Base-by-base conservation (phyloP, 768 basidiomycete species). In the Tricholoma furcatifolium region DNA sequence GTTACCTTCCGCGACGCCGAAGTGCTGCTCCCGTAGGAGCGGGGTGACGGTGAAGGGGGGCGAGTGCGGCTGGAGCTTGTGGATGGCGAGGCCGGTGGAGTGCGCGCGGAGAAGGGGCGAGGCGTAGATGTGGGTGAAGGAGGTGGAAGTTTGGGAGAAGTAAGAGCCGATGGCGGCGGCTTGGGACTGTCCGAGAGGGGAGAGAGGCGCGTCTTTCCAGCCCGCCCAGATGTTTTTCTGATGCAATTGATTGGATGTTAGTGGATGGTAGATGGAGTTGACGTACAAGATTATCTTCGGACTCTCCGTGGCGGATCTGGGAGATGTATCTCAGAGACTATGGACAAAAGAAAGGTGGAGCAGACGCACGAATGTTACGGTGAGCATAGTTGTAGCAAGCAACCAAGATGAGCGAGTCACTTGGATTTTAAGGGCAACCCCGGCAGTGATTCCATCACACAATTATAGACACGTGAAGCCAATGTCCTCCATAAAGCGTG, bases 121-220 rank as follows among this genome's bases (percentile, higher is more conserved):
- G 10, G 85, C 73, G 67, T 89, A 82, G 47, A 91, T 82, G 43
- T 77, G 75, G 17, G 75, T 69, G 56, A 90, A 71, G 15, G 51
- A 73, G 8, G 68, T 79, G 12, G 65, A 57, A 6, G 83, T 18
- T 15, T 39, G 43, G 2, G 20, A 67, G 53, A 90, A 78, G 24
- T 72, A 74, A 53, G 74, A 60, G 2, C 83, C 88, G 14, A 86
- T 65, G 1, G 90, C 84, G 45, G 70, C 67, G 11, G 84, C 83
- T 82, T 87, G 85, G 79, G 83, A 35, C 4, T 14, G 24, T 38
- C 90, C 90, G 51, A 87, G 80, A 52, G 80, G 80, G 32, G 87
- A 84, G 9, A 92, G 73, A 0, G 88, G 87, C 1, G 88, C 76
- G 69, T 92, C 88, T 56, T 79, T 82, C 81, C 87, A 88, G 3